A percentile compares a stretch with the other conserved stretches of the same genome.
Evolutionary conservation across 805 yeast species (phyloP).

Genomic region (Spathaspora hagerdaliae): DNA sequence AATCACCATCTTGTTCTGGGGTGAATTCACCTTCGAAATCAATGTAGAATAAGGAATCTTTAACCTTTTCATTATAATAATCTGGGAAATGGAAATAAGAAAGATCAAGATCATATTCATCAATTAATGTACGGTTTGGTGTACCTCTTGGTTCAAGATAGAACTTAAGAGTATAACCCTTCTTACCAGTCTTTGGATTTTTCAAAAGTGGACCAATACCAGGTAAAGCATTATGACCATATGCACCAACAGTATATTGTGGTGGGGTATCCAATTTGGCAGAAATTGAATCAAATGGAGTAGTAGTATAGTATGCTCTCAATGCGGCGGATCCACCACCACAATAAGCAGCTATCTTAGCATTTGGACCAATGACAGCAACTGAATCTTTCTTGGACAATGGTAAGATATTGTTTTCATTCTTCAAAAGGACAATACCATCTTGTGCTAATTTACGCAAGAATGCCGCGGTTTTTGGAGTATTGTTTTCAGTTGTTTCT

Average conservation of each 20-base stretch:
- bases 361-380: constrained; percentile 32
- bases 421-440: constrained; percentile 26
- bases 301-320: constrained; percentile 21
- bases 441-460: constrained; percentile 21
- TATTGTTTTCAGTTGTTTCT: constrained; percentile 19
- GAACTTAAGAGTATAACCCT: constrained; percentile 21
- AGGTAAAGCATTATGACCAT: constrained; percentile 26
- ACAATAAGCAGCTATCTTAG: constrained; percentile 23
- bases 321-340: constrained; percentile 35
- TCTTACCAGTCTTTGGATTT: constrained; percentile 18
- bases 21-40: constrained; percentile 40
- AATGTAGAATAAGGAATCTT: constrained; percentile 34
- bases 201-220: constrained; percentile 17
- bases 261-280: constrained; percentile 14
- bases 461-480: constrained; percentile 18
- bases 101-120: constrained; percentile 14
- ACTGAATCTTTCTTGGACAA: constrained; percentile 25
- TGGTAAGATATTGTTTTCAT: constrained; percentile 23
- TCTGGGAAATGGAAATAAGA: constrained; percentile 18
- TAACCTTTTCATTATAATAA: constrained; percentile 15
- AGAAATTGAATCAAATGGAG: constrained; percentile 20
- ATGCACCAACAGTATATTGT: constrained; percentile 27
- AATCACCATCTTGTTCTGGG: constrained; percentile 46
- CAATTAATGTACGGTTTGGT: constrained; percentile 13
- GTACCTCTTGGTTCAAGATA: constrained; percentile 13